phyloP scores from a whole-genome alignment of 169 alveolate genomes.

The Ichthyophthirius multifiliis region DNA sequence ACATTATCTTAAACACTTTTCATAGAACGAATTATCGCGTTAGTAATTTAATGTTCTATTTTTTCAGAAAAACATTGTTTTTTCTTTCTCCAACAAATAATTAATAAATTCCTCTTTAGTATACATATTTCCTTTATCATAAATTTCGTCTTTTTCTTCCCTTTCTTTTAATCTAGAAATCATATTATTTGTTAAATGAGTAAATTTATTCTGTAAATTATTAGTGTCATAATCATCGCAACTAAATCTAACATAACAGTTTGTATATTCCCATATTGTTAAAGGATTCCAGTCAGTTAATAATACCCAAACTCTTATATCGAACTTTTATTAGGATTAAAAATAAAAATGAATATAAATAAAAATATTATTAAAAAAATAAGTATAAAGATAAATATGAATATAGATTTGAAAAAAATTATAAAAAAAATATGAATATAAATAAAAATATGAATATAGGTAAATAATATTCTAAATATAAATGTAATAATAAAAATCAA shows the following conservation, averaged over 20 bases:
- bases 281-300: constrained; percentile 84
- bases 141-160: neutral
- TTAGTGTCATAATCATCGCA: constrained; percentile 73
- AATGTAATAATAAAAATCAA: too few relatives aligned
- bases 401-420: too few relatives aligned
- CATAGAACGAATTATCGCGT: constrained; percentile 54
- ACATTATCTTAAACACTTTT: constrained; percentile 54
- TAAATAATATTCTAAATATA: too few relatives aligned
- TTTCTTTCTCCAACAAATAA: neutral
- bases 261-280: constrained; percentile 73
- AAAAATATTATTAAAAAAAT: too few relatives aligned
- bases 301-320: constrained; percentile 88
- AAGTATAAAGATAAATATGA: too few relatives aligned
- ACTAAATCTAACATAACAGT: constrained; percentile 81
- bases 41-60: constrained; percentile 59
- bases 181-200: constrained; percentile 78
- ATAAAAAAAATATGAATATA: too few relatives aligned
- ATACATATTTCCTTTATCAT: constrained; percentile 2
- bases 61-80: constrained; percentile 45
- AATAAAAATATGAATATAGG: too few relatives aligned
- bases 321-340: constrained; percentile 75
- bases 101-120: neutral
- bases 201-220: constrained; percentile 70
- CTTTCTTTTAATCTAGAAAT: constrained; percentile 31
- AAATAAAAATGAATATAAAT: too few relatives aligned